phyloP scores from a whole-genome alignment of 495 filamentous ascomycete genomes.

The Hypoxylon subgilvum region DNA sequence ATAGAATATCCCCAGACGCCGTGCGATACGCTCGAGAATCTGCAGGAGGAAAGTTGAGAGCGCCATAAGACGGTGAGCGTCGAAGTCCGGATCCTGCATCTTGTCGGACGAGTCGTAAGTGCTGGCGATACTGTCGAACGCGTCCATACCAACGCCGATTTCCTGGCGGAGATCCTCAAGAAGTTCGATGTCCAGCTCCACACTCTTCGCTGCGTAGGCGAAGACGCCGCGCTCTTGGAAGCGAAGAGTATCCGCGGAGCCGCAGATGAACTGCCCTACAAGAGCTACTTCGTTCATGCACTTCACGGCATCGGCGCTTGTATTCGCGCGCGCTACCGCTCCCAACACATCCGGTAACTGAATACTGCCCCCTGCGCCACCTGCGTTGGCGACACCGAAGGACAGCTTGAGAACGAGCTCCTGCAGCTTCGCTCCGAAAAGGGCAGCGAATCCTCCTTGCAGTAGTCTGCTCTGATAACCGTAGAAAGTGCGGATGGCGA shows the following conservation, averaged over 20 bases:
- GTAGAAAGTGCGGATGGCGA: conserved; percentile 58
- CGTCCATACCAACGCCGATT: conserved; percentile 57
- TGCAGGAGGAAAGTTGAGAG: conserved; percentile 54
- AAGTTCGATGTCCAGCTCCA: conserved; percentile 55
- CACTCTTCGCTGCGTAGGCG: conserved; percentile 53
- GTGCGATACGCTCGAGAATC: conserved; percentile 56
- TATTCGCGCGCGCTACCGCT: conserved; percentile 55
- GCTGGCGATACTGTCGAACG: conserved; percentile 51
- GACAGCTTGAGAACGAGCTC: conserved; percentile 59
- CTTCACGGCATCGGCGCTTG: conserved; percentile 48
- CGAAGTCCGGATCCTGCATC: conserved; percentile 26
- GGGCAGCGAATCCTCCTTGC: conserved; percentile 56
- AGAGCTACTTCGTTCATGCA: conserved; percentile 55
- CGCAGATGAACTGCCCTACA: conserved; percentile 55
- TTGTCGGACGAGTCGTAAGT: conserved; percentile 30
- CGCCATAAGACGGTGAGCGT: conserved; percentile 44
- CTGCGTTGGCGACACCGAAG: conserved; percentile 49
- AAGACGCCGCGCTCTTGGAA: conserved; percentile 56
- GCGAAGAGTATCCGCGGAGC: conserved; percentile 45
- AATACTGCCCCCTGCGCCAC: conserved; percentile 37
- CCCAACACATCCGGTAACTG: conserved; percentile 56
- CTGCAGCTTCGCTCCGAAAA: conserved; percentile 56
- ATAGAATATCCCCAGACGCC: conserved; percentile 55
- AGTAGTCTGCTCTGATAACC: conserved; percentile 58
- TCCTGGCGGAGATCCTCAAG: conserved; percentile 58